Percentiles rank a stretch among this genome's conserved stretches.
Evolutionary conservation across 768 basidiomycete species (phyloP).

Genomic region (Kwoniella bestiolae): DNA sequence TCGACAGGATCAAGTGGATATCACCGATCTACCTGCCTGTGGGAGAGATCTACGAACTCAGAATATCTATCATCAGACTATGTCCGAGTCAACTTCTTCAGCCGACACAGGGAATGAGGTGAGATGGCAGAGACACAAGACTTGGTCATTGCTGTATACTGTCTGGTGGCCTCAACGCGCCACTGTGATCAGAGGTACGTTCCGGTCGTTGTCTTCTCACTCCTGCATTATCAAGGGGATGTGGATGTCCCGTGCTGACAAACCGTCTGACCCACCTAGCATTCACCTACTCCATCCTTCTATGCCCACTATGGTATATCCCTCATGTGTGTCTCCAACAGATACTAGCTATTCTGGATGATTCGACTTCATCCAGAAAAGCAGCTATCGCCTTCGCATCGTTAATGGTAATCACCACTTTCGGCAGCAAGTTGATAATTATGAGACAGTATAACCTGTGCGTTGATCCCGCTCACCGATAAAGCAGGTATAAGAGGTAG

Average conservation of each 20-base stretch:
- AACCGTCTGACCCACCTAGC: too few relatives aligned
- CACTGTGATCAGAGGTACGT: slow-evolving; percentile 18
- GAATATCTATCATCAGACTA: slow-evolving; percentile 25
- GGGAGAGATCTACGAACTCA: slow-evolving; percentile 30
- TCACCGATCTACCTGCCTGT: slow-evolving; percentile 37
- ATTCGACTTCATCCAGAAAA: slow-evolving; percentile 2
- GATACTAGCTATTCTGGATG: slow-evolving; percentile 35
- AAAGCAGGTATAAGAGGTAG: neutral
- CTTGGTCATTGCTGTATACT: slow-evolving; percentile 23
- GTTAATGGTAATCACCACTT: slow-evolving; percentile 23
- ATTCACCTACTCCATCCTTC: slow-evolving; percentile 6
- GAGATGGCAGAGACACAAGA: slow-evolving; percentile 15
- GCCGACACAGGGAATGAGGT: neutral
- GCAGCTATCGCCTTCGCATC: slow-evolving; percentile 29
- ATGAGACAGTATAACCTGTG: slow-evolving; percentile 26
- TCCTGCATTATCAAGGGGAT: neutral
- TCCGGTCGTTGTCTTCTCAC: neutral
- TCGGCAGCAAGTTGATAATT: slow-evolving; percentile 15
- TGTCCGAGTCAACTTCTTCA: too few relatives aligned
- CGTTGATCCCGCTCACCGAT: neutral
- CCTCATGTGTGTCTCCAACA: slow-evolving; percentile 42
- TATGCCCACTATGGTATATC: slow-evolving; percentile 39
- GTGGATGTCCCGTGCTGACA: too few relatives aligned
- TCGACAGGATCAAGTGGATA: slow-evolving; percentile 33
- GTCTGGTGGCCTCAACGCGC: slow-evolving; percentile 33